Evolutionary conservation across 129 eudicot species (phyloP), one percentile per base, ranked within the genome.

Genomic region (Artemisia argyi): DNA sequence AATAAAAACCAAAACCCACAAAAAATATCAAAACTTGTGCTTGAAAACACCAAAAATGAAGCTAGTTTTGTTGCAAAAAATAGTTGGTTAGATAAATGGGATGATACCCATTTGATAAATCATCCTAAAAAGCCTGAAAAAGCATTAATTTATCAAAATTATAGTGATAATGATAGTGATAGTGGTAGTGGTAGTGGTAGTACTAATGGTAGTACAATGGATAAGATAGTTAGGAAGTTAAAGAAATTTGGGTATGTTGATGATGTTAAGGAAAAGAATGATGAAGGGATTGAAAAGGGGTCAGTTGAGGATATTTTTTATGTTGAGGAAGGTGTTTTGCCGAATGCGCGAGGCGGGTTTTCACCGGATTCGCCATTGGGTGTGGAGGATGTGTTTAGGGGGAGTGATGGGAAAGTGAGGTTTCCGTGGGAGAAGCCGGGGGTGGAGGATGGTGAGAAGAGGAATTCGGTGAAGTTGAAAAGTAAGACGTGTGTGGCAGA

Each of bases 401-500:
- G 71, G 52, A 79, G 62, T 61, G 65, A 77, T 55, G 88, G 90
- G 44, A 86, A 87, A 68, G 90, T 83, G 54, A 79, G 82, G 44
- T 93, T 93, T 80, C 98, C 98, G 2, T 93, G 98, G 98, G 97
- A 94, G 84, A 86, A 90, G 51, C 86, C 82, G 3, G 62, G 62
- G 11, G 57, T 65, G 7, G 65, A 68, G 28, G 84, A 74, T 30
- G 88, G 75, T 26, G 87, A 70, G 47, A 66, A 44, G 54, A 61
- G 81, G 75, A 74, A 74, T 68, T 82, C 91, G 0, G 89, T 88
- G 69, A 88, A 84, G 75, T 74, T 63, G 17, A 90, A 79, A 74
- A 84, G 85, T 60, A 87, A 85, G 75, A 87, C 89, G 26, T 82
- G 71, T 70, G 78, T 90, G 80, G 98, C 98, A 9, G 97, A 94